A percentile compares a stretch with the other conserved stretches of the same genome.
These are phyloP conservation scores for Alternaria sp. DNA, from an alignment of 2,329 filamentous ascomycete genomes.

Conservation along the genomic window DNA sequence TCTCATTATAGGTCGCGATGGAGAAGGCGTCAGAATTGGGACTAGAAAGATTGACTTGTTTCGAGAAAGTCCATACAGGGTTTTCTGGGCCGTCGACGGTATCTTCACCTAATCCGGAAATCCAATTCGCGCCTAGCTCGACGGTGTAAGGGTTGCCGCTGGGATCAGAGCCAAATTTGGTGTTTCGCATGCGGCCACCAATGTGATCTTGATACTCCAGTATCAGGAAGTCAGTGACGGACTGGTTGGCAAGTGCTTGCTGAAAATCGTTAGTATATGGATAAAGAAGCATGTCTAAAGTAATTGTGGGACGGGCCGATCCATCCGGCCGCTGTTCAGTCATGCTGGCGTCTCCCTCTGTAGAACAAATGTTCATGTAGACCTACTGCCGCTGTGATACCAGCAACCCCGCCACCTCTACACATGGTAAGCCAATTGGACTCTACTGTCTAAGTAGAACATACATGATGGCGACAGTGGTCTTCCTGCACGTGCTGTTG, in stretches of 20 bases:
- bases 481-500: constrained; percentile 42
- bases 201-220: constrained; percentile 69
- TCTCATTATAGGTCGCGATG: constrained; percentile 68
- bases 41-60: constrained; percentile 66
- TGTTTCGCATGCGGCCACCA: constrained; percentile 68
- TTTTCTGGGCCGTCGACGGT: constrained; percentile 56
- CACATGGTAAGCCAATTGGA: constrained; percentile 12
- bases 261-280: constrained; percentile 23
- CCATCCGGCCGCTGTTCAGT: not conserved
- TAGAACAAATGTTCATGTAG: not conserved
- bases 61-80: constrained; percentile 68
- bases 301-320: not conserved
- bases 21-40: constrained; percentile 66
- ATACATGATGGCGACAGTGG: constrained; percentile 45
- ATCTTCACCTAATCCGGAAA: constrained; percentile 56
- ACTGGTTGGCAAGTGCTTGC: constrained; percentile 69
- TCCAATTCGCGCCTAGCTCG: constrained; percentile 75
- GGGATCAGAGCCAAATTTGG: constrained; percentile 62
- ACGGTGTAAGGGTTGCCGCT: constrained; percentile 64
- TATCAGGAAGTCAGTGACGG: constrained; percentile 70
- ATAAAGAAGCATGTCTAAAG: not conserved
- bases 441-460: not conserved
- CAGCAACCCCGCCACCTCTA: constrained; percentile 67
- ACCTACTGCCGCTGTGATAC: constrained; percentile 67
- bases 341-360: not conserved